Evolutionary conservation across 805 yeast species (phyloP).

Genomic region (Lipomyces yamadae): DNA sequence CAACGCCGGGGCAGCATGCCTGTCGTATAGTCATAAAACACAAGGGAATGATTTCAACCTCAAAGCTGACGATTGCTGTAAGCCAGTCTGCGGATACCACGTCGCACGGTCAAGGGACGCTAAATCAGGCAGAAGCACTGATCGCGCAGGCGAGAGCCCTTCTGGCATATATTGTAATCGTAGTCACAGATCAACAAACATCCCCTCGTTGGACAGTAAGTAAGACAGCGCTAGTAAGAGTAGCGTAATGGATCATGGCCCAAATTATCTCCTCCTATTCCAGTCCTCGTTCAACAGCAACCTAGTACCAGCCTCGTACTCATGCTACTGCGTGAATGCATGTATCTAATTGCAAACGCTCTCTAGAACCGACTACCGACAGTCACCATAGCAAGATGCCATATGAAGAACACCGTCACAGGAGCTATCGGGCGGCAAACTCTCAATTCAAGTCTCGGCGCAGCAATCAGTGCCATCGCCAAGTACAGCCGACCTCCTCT

Average conservation of each 20-base stretch:
- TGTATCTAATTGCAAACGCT: not conserved
- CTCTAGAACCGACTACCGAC: not conserved
- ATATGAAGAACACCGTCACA: not conserved
- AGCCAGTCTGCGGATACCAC: conserved; percentile 12
- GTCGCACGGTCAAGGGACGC: conserved; percentile 10
- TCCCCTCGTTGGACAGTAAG: not conserved
- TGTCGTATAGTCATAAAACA: conserved; percentile 7
- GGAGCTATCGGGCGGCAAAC: not conserved
- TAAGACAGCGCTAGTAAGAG: conserved; percentile 5
- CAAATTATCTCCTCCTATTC: not conserved
- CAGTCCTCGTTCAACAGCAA: not conserved
- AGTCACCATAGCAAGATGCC: not conserved
- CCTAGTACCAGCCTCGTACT: conserved; percentile 11
- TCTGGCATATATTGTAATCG: conserved; percentile 15
- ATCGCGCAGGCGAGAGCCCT: conserved; percentile 24
- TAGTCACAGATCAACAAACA: not conserved
- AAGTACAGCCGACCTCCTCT: not conserved
- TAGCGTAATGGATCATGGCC: conserved; percentile 4
- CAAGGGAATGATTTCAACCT: not conserved
- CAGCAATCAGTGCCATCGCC: not conserved
- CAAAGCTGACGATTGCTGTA: not conserved
- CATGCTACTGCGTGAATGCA: not conserved
- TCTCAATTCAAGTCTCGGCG: conserved; percentile 2
- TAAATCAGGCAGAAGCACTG: not conserved
- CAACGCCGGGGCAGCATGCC: conserved; percentile 9